Evolutionary conservation across 2,329 filamentous ascomycete species (phyloP), one percentile per base, ranked within the genome.

Genomic region (Talaromyces sp.): DNA sequence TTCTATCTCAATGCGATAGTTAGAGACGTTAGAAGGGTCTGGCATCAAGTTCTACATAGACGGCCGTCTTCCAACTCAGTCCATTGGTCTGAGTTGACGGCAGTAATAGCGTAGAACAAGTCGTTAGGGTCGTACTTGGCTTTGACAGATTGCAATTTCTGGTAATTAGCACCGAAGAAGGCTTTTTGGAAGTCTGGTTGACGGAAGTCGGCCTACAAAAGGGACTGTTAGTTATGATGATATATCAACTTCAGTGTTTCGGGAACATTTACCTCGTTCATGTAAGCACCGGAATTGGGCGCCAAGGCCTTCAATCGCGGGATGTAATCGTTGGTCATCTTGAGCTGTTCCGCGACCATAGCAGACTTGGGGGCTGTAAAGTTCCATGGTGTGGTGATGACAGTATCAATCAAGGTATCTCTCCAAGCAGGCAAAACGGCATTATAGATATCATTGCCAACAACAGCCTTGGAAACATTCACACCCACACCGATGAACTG

Each of bases 351-450:
- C 0, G 68, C 74, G 5, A 78, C 33, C 74, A 79, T 79, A 3
- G 77, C 65, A 31, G 69, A 66, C 71, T 74, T 74, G 0, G 78
- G 74, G 0, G 78, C 76, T 5, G 75, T 78, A 65, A 76, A 76
- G 67, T 76, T 76, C 75, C 76, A 80, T 1, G 68, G 66, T 3
- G 73, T 76, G 11, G 75, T 74, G 35, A 79, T 74, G 11, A 79
- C 71, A 5, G 76, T 74, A 62, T 75, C 70, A 45, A 76, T 71
- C 39, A 77, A 52, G 1, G 76, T 73, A 22, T 76, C 71, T 59
- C 80, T 74, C 73, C 78, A 77, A 9, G 73, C 75, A 0, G 78
- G 75, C 64, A 77, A 75, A 19, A 82, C 76, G 22, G 80, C 73
- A 63, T 80, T 81, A 61, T 74, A 68, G 5, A 75, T 72, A 54